Evolutionary conservation across 1,284 basidiomycete genomes (phyloP), one percentile per base, ranked within the genome.

Genomic region (Apiotrichum brassicae): DNA sequence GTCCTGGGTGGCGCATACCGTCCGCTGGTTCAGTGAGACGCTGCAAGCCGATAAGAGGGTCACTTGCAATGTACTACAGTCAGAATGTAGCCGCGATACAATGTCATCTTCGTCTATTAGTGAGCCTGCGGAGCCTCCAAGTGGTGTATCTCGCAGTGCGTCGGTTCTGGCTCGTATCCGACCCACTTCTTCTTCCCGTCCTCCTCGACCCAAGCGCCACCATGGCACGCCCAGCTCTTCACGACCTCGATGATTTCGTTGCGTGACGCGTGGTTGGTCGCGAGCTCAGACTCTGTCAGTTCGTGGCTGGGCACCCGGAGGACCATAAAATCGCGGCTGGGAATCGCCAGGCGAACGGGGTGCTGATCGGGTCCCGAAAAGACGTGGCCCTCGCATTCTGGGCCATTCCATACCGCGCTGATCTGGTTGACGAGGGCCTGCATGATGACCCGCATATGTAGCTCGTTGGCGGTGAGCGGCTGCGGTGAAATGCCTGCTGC

Each of bases 201-300:
- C 7, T 56, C 54, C 16, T 50, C 43, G 6, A 65, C 49, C 59
- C 57, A 64, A 13, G 59, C 50, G 2, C 69, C 66, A 1, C 63
- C 64, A 45, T 59, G 19, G 28, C 56, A 48, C 18, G 54, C 54
- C 68, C 68, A 72, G 26, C 43, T 44, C 24, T 32, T 41, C 41
- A 85, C 89, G 42, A 86, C 72, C 13, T 72, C 63, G 49, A 85
- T 81, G n/a, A 82, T 82, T 68, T 90, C 82, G 48, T 79, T 76
- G 23, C 83, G 80, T 13, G 82, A 79, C 62, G 86, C 83, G 7
- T 80, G 76, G 82, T 94, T 86, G 62, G 81, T 58, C 19, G 60
- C 53, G 14, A 48, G 20, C 52, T 74, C 72, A 6, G 20, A n/a
- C 2, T 56, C 43, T 3, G 56, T 60, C n/a, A 71, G 48, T 48